Evolutionary conservation across 2,329 filamentous ascomycete genomes (phyloP).

Genomic region (Colletotrichum acutatum): DNA sequence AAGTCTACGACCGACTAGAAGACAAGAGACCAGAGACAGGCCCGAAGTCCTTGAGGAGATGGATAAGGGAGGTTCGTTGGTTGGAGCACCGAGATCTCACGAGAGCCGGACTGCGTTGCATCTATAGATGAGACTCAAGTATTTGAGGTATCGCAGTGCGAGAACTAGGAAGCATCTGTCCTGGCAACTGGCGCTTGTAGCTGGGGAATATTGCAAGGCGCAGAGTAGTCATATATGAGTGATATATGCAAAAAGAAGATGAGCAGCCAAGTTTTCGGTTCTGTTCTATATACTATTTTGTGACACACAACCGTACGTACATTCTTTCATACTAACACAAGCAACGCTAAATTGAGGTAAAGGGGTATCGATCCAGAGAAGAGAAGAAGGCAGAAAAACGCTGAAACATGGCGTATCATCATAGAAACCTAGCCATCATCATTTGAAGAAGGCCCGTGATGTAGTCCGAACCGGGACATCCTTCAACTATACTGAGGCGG

Average conservation of each 20-base stretch:
- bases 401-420: not conserved
- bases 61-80: too few species aligned
- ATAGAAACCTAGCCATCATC: not conserved
- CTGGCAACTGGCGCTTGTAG: too few species aligned
- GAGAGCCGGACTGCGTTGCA: too few species aligned
- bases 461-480: not conserved
- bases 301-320: not conserved
- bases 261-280: not conserved
- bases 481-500: constrained; percentile 18
- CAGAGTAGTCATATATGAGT: not conserved
- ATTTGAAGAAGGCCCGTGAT: too few species aligned
- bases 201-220: not conserved
- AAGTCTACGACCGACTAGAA: too few species aligned
- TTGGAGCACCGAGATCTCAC: too few species aligned
- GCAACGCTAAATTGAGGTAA: not conserved
- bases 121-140: too few species aligned
- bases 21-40: too few species aligned
- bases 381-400: not conserved
- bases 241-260: not conserved
- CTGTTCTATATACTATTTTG: not conserved
- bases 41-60: too few species aligned
- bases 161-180: not conserved
- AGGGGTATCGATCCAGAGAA: not conserved
- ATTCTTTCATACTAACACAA: not conserved
- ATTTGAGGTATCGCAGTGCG: not conserved